These are phyloP conservation scores for Lentinula aciculospora DNA, from an alignment of 768 basidiomycete species.

Conservation along the genomic window DNA sequence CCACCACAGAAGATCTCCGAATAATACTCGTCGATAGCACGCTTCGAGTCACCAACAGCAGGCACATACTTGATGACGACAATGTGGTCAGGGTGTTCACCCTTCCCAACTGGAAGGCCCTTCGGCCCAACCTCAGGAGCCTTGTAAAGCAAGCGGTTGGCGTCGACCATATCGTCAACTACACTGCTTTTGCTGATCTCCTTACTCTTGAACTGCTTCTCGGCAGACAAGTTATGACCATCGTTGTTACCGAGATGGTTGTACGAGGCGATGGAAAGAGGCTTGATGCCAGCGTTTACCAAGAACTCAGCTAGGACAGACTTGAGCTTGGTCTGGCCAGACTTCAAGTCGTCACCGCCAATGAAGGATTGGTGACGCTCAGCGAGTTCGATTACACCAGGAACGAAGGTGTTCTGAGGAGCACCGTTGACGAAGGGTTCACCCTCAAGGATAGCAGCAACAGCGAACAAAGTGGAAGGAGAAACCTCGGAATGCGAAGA, in stretches of 20 bases:
- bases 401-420: constrained; percentile 98
- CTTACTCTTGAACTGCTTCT: constrained; percentile 95
- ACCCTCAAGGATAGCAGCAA: constrained; percentile 92
- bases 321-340: constrained; percentile 97
- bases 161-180: constrained; percentile 96
- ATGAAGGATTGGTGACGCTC: constrained; percentile 90
- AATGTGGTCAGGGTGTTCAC: constrained; percentile 96
- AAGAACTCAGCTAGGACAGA: constrained; percentile 96
- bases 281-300: constrained; percentile 98
- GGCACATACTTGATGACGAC: constrained; percentile 97
- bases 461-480: constrained; percentile 92
- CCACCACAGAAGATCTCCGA: constrained; percentile 98
- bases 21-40: constrained; percentile 99
- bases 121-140: constrained; percentile 54
- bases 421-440: constrained; percentile 96
- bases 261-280: constrained; percentile 94
- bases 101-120: constrained; percentile 54
- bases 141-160: constrained; percentile 88
- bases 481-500: constrained; percentile 89
- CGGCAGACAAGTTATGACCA: constrained; percentile 85
- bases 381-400: constrained; percentile 88
- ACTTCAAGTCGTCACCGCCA: constrained; percentile 97
- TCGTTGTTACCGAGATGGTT: constrained; percentile 99
- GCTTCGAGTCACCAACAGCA: constrained; percentile 94
- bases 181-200: constrained; percentile 97